These are phyloP conservation scores for Chernovozyma sophiae-reginae DNA, from an alignment of 1,139 yeast genomes.

Conservation along the genomic window DNA sequence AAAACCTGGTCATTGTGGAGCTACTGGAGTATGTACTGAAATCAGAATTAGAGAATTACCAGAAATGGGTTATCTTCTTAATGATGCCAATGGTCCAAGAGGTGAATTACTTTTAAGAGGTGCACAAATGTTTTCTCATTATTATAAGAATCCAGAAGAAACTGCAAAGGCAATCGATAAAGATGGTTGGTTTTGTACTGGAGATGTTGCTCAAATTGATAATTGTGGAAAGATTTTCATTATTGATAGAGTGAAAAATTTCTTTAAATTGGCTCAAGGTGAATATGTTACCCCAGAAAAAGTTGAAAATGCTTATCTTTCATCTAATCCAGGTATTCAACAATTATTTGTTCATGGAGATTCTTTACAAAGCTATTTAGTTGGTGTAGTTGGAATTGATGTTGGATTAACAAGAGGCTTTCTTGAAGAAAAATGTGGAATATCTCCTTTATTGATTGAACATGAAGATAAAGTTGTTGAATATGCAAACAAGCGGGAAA, in stretches of 20 bases:
- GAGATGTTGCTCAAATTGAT: slow-evolving; percentile 35
- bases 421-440: slow-evolving; percentile 12
- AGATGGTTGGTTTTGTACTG: slow-evolving; percentile 50
- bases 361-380: slow-evolving; percentile 54
- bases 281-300: slow-evolving; percentile 43
- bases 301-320: slow-evolving; percentile 36
- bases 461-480: slow-evolving; percentile 22
- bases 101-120: slow-evolving; percentile 42
- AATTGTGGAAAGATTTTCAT: slow-evolving; percentile 26
- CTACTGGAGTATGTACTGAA: slow-evolving; percentile 32
- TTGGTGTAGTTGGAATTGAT: slow-evolving; percentile 60
- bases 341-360: slow-evolving; percentile 56
- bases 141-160: slow-evolving; percentile 38
- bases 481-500: slow-evolving; percentile 24
- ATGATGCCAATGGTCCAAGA: slow-evolving; percentile 33
- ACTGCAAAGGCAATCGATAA: slow-evolving; percentile 45
- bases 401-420: slow-evolving; percentile 18
- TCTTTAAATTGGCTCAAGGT: slow-evolving; percentile 43
- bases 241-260: slow-evolving; percentile 41
- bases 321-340: slow-evolving; percentile 27
- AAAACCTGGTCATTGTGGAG: slow-evolving; percentile 40
- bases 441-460: slow-evolving; percentile 13
- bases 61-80: slow-evolving; percentile 31
- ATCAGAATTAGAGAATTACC: slow-evolving; percentile 35
- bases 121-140: slow-evolving; percentile 33